Percentiles rank a stretch among this genome's conserved stretches.
These are phyloP conservation scores for Ustilago shanxiensis DNA, from an alignment of 1,284 basidiomycete species.

Conservation along the genomic window DNA sequence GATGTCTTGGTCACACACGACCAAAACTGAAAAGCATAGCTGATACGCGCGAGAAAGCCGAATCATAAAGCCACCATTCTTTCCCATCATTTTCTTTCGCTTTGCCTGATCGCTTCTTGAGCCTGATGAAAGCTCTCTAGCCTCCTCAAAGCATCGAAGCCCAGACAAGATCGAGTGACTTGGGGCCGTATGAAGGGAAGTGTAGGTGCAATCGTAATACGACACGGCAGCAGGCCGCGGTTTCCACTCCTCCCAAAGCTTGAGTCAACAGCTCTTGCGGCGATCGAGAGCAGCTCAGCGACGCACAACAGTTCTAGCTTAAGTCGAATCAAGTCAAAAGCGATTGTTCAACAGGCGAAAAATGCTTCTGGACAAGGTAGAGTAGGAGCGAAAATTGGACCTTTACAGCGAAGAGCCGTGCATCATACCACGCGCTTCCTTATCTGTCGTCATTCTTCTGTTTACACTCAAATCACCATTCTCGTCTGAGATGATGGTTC, in stretches of 20 bases:
- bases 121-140: not conserved
- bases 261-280: conserved; percentile 3
- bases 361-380: not conserved
- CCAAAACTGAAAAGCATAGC: not conserved
- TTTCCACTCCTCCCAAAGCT: not conserved
- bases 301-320: not conserved
- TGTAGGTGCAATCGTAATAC: not conserved
- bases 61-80: not conserved
- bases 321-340: not conserved
- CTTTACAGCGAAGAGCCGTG: not conserved
- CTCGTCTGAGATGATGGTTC: not conserved
- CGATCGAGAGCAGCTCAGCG: conserved; percentile 10
- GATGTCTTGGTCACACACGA: not conserved
- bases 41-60: not conserved
- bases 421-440: not conserved
- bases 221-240: not conserved
- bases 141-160: not conserved
- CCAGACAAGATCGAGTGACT: too few species aligned
- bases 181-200: too few species aligned
- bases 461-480: not conserved
- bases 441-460: not conserved
- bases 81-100: not conserved
- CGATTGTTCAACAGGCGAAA: too few species aligned
- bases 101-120: not conserved
- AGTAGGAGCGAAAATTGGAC: not conserved